A percentile compares a stretch with the other conserved stretches of the same genome.
Evolutionary conservation across 1,139 yeast genomes (phyloP).

Genomic region (Suhomyces chickasaworum): DNA sequence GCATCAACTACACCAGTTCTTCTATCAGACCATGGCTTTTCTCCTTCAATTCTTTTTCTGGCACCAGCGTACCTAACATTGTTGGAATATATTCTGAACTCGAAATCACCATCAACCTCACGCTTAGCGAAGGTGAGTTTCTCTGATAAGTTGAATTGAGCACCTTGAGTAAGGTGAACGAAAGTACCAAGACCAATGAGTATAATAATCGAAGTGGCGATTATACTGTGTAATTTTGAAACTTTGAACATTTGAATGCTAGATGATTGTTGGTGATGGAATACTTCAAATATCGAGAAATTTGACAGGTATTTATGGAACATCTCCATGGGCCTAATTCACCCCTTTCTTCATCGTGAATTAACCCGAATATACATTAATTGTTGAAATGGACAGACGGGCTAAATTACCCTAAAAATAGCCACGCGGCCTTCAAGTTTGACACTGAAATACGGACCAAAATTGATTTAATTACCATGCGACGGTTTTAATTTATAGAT

Average conservation of each 20-base stretch:
- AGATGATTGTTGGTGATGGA: neutral
- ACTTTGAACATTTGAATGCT: neutral
- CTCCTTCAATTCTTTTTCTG: constrained; percentile 24
- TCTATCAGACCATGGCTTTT: constrained; percentile 30
- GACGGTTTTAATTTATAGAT: neutral
- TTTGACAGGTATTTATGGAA: neutral
- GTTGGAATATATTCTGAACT: constrained; percentile 26
- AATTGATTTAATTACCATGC: neutral
- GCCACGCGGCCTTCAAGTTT: neutral
- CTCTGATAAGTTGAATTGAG: neutral
- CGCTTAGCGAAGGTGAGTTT: neutral
- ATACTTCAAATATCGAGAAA: neutral
- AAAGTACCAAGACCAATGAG: constrained; percentile 9
- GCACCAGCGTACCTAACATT: constrained; percentile 30
- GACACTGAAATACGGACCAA: constrained; percentile 1
- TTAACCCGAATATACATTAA: neutral
- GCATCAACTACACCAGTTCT: constrained; percentile 27
- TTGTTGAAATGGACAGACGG: neutral
- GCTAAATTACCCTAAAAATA: constrained; percentile 4
- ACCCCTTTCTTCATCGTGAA: neutral
- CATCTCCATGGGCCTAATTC: neutral
- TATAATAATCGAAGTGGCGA: constrained; percentile 2
- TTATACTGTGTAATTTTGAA: constrained; percentile 1
- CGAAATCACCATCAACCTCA: constrained; percentile 13
- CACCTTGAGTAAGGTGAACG: constrained; percentile 4